Conservation (phyloP, 1,139 yeast genomes). For the Ogataea hybrid region DNA sequence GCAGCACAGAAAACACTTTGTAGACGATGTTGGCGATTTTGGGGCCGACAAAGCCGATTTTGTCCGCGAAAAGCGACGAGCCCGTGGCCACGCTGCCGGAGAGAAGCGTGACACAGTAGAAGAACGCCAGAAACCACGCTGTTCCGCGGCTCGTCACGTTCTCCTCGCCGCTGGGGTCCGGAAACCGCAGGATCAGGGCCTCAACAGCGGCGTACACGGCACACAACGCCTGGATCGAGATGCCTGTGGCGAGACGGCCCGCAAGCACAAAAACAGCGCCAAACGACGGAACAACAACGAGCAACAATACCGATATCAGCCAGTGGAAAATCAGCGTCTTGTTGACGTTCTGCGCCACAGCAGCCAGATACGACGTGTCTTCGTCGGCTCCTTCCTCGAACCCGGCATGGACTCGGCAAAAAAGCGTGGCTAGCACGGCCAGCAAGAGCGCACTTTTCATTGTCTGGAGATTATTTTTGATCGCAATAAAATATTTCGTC, state of each 20-base stretch:
- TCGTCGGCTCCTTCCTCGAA: constrained; percentile 11
- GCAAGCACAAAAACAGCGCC: constrained; percentile 56
- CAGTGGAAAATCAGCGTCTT: constrained; percentile 62
- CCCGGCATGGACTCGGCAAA: constrained; percentile 4
- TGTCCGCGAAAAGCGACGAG: constrained; percentile 38
- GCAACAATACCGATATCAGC: constrained; percentile 46
- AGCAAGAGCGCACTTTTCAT: constrained; percentile 4
- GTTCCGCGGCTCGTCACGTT: constrained; percentile 66
- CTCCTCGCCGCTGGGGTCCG: constrained; percentile 63
- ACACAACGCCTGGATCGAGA: constrained; percentile 46
- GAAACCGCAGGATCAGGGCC: constrained; percentile 54
- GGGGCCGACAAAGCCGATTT: constrained; percentile 31
- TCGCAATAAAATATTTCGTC: neutral
- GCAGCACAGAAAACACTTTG: constrained; percentile 44
- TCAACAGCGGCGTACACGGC: constrained; percentile 55
- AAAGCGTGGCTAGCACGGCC: constrained; percentile 4
- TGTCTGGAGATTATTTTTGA: constrained; percentile 2
- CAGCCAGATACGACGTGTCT: constrained; percentile 13
- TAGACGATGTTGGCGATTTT: constrained; percentile 37
- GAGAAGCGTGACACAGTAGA: constrained; percentile 47
- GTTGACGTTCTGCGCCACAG: constrained; percentile 26
- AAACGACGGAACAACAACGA: constrained; percentile 55
- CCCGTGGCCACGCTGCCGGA: constrained; percentile 57
- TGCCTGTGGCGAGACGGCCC: constrained; percentile 43
- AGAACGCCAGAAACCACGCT: constrained; percentile 53